Conservation (phyloP, 768 basidiomycete genomes). For the Leccinum aurantiacum region DNA sequence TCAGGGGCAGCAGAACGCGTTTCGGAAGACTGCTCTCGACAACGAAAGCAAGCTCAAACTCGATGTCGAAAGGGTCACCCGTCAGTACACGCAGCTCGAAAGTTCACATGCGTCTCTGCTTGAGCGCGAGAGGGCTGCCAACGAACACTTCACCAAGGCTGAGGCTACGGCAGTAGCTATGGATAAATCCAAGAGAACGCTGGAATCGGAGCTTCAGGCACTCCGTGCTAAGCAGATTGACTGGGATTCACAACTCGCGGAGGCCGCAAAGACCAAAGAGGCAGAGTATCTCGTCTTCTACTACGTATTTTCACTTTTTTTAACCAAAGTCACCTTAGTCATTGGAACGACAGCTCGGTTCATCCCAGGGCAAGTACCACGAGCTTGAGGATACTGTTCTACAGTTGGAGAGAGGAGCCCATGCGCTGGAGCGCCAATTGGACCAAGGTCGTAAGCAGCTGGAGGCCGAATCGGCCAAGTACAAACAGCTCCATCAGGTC, state of each 20-base stretch:
- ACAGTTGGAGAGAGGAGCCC: slow-evolving; percentile 80
- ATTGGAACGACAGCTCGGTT: slow-evolving; percentile 73
- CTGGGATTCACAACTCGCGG: slow-evolving; percentile 60
- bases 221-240: slow-evolving; percentile 71
- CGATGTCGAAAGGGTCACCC: slow-evolving; percentile 64
- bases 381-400: slow-evolving; percentile 88
- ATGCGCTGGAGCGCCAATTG: slow-evolving; percentile 67
- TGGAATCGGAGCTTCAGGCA: slow-evolving; percentile 72
- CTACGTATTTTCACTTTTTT: background rate
- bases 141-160: slow-evolving; percentile 48
- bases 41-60: slow-evolving; percentile 71
- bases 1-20: slow-evolving; percentile 65
- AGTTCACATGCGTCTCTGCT: slow-evolving; percentile 64
- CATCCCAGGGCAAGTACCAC: slow-evolving; percentile 73
- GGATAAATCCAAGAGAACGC: slow-evolving; percentile 64
- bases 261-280: slow-evolving; percentile 67
- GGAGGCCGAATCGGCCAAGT: slow-evolving; percentile 69
- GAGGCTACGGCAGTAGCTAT: slow-evolving; percentile 53
- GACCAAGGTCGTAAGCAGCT: slow-evolving; percentile 72
- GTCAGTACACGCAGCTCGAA: slow-evolving; percentile 61
- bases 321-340: slow-evolving; percentile 43
- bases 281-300: slow-evolving; percentile 40
- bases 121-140: slow-evolving; percentile 55
- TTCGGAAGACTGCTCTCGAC: slow-evolving; percentile 60
- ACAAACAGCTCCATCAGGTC: slow-evolving; percentile 71